Percentiles rank a stretch among this genome's conserved stretches.
These are phyloP conservation scores for Globisporangium spiculum DNA, from an alignment of 352 stramenopile species.

Conservation along the genomic window DNA sequence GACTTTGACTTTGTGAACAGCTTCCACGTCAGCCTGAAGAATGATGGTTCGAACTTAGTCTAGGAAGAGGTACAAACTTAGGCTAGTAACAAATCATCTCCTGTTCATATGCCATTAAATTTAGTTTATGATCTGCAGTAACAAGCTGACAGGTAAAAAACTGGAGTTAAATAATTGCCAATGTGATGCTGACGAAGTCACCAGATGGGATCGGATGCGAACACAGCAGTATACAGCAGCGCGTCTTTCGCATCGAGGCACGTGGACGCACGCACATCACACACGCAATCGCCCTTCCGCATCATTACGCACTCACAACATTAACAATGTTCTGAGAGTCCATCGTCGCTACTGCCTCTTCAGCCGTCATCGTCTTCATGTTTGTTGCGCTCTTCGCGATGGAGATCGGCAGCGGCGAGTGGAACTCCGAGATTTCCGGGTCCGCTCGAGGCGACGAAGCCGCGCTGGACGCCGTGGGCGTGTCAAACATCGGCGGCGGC, in stretches of 20 bases:
- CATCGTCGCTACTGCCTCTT: neutral
- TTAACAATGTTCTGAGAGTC: neutral
- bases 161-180: neutral
- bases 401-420: neutral
- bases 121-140: too few relatives aligned
- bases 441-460: constrained; percentile 26
- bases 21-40: too few relatives aligned
- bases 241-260: neutral
- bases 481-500: constrained; percentile 15
- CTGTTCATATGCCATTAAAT: too few relatives aligned
- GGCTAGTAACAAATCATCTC: too few relatives aligned
- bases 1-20: too few relatives aligned
- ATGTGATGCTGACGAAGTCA: neutral
- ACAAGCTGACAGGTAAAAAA: too few relatives aligned
- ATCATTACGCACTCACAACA: neutral
- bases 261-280: neutral
- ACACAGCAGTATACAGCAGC: neutral
- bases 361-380: neutral
- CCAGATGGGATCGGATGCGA: neutral
- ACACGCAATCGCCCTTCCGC: neutral
- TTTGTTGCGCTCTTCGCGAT: constrained; percentile 4
- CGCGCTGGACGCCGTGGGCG: constrained; percentile 31
- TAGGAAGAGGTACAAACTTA: too few relatives aligned
- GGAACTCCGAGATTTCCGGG: neutral
- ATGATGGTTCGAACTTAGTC: too few relatives aligned